phyloP scores from a whole-genome alignment of 106 monocot species.

The Allium sativum region DNA sequence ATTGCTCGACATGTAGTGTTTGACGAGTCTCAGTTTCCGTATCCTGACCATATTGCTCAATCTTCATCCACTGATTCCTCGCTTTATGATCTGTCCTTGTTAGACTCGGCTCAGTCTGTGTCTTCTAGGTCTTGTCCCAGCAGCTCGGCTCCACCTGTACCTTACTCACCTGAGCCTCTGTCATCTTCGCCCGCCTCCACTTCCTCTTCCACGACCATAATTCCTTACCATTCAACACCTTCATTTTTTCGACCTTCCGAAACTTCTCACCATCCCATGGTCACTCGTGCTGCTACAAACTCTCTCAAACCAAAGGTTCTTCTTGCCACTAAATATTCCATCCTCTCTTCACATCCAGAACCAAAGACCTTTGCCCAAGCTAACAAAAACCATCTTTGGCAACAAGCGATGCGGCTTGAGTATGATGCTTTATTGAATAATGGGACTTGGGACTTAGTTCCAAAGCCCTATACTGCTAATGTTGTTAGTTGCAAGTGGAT shows the following conservation, averaged over 20 bases:
- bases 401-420: neutral
- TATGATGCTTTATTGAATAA: neutral
- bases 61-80: too few relatives aligned
- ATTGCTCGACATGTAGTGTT: too few relatives aligned
- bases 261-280: neutral
- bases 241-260: neutral
- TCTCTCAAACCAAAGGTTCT: neutral
- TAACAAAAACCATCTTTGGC: neutral
- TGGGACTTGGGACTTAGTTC: constrained; percentile 1
- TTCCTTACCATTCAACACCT: neutral
- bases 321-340: neutral
- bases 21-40: too few relatives aligned
- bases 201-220: neutral
- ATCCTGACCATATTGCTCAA: too few relatives aligned
- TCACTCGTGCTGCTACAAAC: neutral
- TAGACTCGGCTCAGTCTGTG: too few relatives aligned
- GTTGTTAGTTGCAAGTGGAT: constrained; percentile 7
- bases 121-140: too few relatives aligned
- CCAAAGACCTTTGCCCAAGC: neutral
- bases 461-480: neutral
- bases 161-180: neutral
- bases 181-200: neutral
- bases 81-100: too few relatives aligned
- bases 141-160: neutral
- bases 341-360: neutral